phyloP scores from a whole-genome alignment of 305 asterid genomes.

The Solanum hybrid region DNA sequence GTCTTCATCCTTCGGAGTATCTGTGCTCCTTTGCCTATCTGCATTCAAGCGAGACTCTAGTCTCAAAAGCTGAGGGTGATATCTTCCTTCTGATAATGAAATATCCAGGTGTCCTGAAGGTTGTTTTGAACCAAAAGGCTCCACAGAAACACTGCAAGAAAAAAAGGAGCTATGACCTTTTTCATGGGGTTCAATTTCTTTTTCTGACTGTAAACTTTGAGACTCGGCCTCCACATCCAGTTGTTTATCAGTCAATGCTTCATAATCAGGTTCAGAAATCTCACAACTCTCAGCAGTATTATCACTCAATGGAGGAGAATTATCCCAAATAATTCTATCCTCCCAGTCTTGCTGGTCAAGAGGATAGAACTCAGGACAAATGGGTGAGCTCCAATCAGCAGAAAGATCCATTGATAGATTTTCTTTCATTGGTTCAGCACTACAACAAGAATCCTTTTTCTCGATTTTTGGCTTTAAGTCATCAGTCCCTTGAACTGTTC shows the following conservation, averaged over 20 bases:
- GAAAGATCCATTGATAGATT: slow-evolving; percentile 25
- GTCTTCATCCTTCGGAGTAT: slow-evolving; percentile 34
- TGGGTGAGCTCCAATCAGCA: slow-evolving; percentile 33
- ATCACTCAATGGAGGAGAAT: slow-evolving; percentile 52
- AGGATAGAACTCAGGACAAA: slow-evolving; percentile 48
- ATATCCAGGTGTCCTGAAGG: slow-evolving; percentile 16
- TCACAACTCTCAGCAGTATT: slow-evolving; percentile 64
- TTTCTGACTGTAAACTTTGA: slow-evolving; percentile 18
- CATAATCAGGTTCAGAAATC: slow-evolving; percentile 81
- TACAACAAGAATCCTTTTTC: slow-evolving; percentile 47
- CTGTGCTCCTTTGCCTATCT: slow-evolving; percentile 22
- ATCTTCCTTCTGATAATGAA: slow-evolving; percentile 23
- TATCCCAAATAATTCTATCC: slow-evolving; percentile 82
- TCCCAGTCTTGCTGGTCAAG: slow-evolving; percentile 99
- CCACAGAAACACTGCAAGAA: slow-evolving; percentile 35
- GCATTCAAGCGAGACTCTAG: slow-evolving; percentile 55
- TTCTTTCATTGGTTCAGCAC: slow-evolving; percentile 63
- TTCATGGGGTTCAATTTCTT: slow-evolving; percentile 31
- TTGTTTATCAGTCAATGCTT: slow-evolving; percentile 39
- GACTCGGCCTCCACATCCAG: slow-evolving; percentile 29
- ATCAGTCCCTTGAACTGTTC: slow-evolving; percentile 24
- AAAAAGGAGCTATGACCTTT: slow-evolving; percentile 30
- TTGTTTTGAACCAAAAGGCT: slow-evolving; percentile 55
- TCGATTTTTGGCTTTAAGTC: slow-evolving; percentile 23
- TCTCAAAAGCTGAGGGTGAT: slow-evolving; percentile 87